Conservation (phyloP, 2,329 filamentous ascomycete species). For the Colletotrichum camelliae region DNA sequence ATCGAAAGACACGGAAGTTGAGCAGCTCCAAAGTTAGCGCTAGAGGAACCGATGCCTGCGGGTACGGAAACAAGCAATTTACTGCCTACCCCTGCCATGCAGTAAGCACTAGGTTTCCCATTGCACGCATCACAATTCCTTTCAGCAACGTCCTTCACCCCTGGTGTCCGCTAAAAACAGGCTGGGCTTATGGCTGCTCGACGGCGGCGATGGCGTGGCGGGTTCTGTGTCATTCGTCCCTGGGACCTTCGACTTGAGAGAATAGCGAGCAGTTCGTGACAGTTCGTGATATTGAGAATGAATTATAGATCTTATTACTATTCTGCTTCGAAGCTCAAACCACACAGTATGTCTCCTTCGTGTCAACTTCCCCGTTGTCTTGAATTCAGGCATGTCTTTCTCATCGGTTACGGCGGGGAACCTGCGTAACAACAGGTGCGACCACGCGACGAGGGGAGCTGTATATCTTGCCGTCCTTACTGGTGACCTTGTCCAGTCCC, state of each 20-base stretch:
- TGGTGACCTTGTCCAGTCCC: constrained; percentile 33
- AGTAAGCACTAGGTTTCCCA: neutral
- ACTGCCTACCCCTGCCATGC: neutral
- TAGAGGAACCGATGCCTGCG: neutral
- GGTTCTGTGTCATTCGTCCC: neutral
- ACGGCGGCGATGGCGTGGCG: neutral
- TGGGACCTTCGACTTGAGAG: neutral
- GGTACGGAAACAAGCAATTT: neutral
- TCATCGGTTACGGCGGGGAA: neutral
- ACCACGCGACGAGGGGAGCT: constrained; percentile 27
- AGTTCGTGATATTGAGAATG: neutral
- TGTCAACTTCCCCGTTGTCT: neutral
- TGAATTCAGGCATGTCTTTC: neutral
- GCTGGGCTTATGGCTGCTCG: neutral
- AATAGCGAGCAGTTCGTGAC: neutral
- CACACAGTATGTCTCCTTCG: neutral
- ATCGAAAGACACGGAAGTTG: neutral
- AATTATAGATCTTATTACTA: neutral
- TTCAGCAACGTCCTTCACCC: neutral
- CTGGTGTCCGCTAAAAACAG: neutral
- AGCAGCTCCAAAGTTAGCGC: neutral
- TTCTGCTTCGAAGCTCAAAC: neutral
- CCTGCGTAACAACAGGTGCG: constrained; percentile 20
- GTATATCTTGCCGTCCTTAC: constrained; percentile 28
- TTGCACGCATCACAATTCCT: neutral